phyloP scores from a whole-genome alignment of 805 yeast genomes.

The Wickerhamiella alocasiicola region DNA sequence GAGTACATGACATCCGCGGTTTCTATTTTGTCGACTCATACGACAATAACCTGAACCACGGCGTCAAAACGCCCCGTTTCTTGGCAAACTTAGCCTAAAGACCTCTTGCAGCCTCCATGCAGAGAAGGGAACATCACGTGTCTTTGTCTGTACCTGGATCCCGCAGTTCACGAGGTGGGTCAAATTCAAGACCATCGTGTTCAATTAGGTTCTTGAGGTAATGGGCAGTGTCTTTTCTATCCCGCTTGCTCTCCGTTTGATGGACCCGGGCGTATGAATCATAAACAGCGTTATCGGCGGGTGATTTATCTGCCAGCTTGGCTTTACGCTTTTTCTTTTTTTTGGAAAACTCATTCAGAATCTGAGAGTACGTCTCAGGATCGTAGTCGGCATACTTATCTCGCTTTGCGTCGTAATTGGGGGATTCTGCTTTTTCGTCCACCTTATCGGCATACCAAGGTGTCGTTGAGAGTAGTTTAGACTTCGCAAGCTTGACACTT shows the following conservation, averaged over 20 bases:
- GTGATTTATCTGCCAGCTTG: neutral
- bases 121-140: no score
- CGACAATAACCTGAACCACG: no score
- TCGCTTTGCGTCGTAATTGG: slow-evolving; percentile 10
- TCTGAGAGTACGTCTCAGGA: slow-evolving; percentile 4
- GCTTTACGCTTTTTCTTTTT: slow-evolving; percentile 1
- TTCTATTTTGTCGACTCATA: no score
- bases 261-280: slow-evolving; percentile 8
- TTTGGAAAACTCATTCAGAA: slow-evolving; percentile 2
- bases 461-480: neutral
- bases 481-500: slow-evolving; percentile 1
- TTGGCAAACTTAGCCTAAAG: no score
- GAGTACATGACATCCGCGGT: no score
- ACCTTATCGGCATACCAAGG: slow-evolving; percentile 9
- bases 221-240: slow-evolving; percentile 11
- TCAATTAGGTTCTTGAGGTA: slow-evolving; percentile 9
- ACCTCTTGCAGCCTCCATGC: no score
- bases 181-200: slow-evolving; percentile 8
- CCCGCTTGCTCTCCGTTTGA: slow-evolving; percentile 2
- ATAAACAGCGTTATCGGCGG: neutral
- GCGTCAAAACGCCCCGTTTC: no score
- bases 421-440: neutral
- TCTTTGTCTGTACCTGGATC: neutral
- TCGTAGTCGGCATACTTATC: slow-evolving; percentile 10
- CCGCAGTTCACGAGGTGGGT: neutral